phyloP scores from a whole-genome alignment of 2,329 filamentous ascomycete genomes.

The Pyrenochaeta sp. region DNA sequence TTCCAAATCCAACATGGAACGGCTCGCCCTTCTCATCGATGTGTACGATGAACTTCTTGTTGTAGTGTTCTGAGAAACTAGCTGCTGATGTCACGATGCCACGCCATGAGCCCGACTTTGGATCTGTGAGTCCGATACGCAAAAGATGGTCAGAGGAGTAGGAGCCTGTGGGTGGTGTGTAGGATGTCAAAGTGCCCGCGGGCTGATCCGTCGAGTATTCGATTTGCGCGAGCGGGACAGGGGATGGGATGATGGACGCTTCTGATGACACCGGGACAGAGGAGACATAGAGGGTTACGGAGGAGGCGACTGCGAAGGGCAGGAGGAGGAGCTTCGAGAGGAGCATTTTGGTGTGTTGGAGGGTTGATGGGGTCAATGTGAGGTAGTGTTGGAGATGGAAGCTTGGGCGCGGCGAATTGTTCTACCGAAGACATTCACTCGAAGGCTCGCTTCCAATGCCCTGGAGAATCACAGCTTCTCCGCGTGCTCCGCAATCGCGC shows the following conservation, averaged over 20 bases:
- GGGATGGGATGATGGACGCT: slow-evolving; percentile 54
- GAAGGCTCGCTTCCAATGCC: slow-evolving; percentile 1
- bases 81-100: slow-evolving; percentile 57
- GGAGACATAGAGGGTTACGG: slow-evolving; percentile 62
- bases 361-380: slow-evolving; percentile 5
- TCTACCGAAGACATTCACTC: slow-evolving; percentile 20
- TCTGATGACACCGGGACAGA: slow-evolving; percentile 87
- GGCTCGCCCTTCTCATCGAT: slow-evolving; percentile 54
- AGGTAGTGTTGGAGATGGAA: slow-evolving; percentile 11
- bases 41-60: slow-evolving; percentile 55
- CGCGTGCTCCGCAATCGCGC: slow-evolving; percentile 12
- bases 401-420: slow-evolving; percentile 24
- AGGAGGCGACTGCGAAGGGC: slow-evolving; percentile 49
- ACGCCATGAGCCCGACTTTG: slow-evolving; percentile 50
- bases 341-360: slow-evolving; percentile 43
- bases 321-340: slow-evolving; percentile 46
- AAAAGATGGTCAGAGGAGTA: slow-evolving; percentile 50
- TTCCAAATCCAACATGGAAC: slow-evolving; percentile 57
- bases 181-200: slow-evolving; percentile 46
- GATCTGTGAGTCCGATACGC: slow-evolving; percentile 55
- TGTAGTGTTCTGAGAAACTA: slow-evolving; percentile 52
- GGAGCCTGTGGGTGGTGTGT: slow-evolving; percentile 47
- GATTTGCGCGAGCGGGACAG: slow-evolving; percentile 54
- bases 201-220: slow-evolving; percentile 51
- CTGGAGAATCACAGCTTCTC: slow-evolving; percentile 8